phyloP scores from a whole-genome alignment of 106 monocot species.

The Phalaenopsis aphrodite region DNA sequence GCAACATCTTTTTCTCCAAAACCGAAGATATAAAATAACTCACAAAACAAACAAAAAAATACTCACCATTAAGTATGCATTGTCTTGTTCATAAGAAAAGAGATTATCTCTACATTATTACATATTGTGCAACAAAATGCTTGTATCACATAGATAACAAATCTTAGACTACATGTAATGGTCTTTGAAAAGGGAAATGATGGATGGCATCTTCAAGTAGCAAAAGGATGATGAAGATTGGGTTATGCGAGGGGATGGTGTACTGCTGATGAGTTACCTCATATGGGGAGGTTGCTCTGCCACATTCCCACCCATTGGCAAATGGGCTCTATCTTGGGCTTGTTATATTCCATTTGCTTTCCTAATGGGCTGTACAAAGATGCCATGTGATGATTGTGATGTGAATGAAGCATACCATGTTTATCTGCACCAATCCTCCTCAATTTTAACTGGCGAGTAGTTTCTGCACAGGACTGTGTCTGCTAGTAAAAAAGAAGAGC shows the following conservation, averaged over 20 bases:
- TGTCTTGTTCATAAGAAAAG: too few species aligned
- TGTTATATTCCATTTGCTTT: slow-evolving; percentile 80
- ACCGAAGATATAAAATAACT: neutral
- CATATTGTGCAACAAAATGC: too few species aligned
- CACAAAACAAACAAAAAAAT: too few species aligned
- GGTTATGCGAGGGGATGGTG: slow-evolving; percentile 8
- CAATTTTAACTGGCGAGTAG: neutral
- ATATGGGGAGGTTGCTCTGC: slow-evolving; percentile 41
- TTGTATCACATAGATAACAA: too few species aligned
- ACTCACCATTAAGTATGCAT: neutral
- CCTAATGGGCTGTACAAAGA: slow-evolving; percentile 46
- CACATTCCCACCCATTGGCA: slow-evolving; percentile 42
- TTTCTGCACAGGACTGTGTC: neutral
- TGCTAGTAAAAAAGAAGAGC: neutral
- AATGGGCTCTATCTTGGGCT: slow-evolving; percentile 29
- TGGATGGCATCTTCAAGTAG: slow-evolving; percentile 27
- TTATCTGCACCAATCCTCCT: slow-evolving; percentile 11
- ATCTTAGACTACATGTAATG: too few species aligned
- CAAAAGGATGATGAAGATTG: slow-evolving; percentile 5
- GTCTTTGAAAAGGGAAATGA: neutral
- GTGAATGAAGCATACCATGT: slow-evolving; percentile 61
- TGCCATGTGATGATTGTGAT: slow-evolving; percentile 56
- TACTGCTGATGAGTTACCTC: slow-evolving; percentile 10
- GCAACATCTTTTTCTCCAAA: neutral
- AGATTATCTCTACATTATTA: too few species aligned